phyloP scores from a whole-genome alignment of 345 rosid species.

The Erucastrum elatum region DNA sequence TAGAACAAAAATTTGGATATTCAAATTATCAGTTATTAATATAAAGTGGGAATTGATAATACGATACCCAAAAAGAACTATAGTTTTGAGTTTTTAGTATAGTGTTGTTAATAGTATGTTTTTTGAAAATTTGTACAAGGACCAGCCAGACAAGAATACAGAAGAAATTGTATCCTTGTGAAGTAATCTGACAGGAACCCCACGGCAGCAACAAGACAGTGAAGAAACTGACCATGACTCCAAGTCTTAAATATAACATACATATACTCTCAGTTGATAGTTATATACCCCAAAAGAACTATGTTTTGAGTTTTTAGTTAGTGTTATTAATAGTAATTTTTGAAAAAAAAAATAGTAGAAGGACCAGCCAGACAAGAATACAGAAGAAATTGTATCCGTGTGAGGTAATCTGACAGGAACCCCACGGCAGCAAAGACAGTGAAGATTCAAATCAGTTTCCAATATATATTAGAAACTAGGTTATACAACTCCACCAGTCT shows the following conservation, averaged over 20 bases:
- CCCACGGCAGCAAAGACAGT: conserved; percentile 38
- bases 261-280: background rate
- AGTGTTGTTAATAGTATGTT: background rate
- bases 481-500: too few relatives aligned
- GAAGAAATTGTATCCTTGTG: conserved; percentile 21
- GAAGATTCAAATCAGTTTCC: background rate
- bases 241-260: conserved; percentile 14
- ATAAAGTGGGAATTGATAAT: too few relatives aligned
- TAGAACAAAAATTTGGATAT: too few relatives aligned
- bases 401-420: conserved; percentile 37
- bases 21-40: too few relatives aligned
- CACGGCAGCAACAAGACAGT: conserved; percentile 37
- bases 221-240: conserved; percentile 24
- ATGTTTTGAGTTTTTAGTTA: conserved; percentile 8
- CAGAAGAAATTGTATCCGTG: conserved; percentile 17
- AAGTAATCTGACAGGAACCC: conserved; percentile 39
- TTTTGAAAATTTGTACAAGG: background rate
- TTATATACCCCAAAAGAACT: background rate
- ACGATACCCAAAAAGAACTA: background rate
- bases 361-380: conserved; percentile 16
- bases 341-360: background rate
- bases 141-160: conserved; percentile 14
- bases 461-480: too few relatives aligned
- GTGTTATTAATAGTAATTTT: background rate
- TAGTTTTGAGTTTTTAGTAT: conserved; percentile 8